These are phyloP conservation scores for Groenewaldozyma tartarivorans DNA, from an alignment of 805 yeast species.

Conservation along the genomic window DNA sequence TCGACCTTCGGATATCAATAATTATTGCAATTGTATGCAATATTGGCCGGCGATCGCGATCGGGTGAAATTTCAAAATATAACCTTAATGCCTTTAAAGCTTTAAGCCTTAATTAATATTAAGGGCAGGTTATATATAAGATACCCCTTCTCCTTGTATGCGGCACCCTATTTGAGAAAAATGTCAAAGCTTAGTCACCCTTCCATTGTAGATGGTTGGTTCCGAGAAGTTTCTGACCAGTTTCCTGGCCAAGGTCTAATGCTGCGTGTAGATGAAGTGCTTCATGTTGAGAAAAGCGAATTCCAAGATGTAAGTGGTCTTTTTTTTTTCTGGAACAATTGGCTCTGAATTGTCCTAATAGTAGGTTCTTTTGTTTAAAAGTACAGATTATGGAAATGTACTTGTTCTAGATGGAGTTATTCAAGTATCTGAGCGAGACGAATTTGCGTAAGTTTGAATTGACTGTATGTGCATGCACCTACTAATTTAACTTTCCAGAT, in stretches of 20 bases:
- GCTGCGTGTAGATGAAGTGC: conserved; percentile 73
- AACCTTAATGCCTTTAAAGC: too few species aligned
- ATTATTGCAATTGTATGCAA: too few species aligned
- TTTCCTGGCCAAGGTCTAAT: conserved; percentile 99
- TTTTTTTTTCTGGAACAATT: neutral
- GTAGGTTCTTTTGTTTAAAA: conserved; percentile 69
- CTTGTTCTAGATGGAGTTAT: conserved; percentile 90
- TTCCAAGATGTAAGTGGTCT: conserved; percentile 61
- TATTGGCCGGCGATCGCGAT: too few species aligned
- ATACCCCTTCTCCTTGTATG: too few species aligned
- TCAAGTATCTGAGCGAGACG: conserved; percentile 96
- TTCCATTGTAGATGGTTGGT: conserved; percentile 70
- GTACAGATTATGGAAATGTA: conserved; percentile 91
- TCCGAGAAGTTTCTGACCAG: conserved; percentile 86
- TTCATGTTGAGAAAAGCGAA: conserved; percentile 76
- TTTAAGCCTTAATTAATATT: too few species aligned
- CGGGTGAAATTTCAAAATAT: too few species aligned
- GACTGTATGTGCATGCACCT: too few species aligned
- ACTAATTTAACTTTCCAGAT: conserved; percentile 23
- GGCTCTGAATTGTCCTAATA: neutral
- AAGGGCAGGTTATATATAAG: too few species aligned
- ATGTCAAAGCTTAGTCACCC: conserved; percentile 8
- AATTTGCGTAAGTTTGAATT: conserved; percentile 49
- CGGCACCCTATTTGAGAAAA: too few species aligned
- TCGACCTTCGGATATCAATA: too few species aligned